These are phyloP conservation scores for Chlamydomonas sp. DNA, from an alignment of 139 green algal species.

Conservation along the genomic window DNA sequence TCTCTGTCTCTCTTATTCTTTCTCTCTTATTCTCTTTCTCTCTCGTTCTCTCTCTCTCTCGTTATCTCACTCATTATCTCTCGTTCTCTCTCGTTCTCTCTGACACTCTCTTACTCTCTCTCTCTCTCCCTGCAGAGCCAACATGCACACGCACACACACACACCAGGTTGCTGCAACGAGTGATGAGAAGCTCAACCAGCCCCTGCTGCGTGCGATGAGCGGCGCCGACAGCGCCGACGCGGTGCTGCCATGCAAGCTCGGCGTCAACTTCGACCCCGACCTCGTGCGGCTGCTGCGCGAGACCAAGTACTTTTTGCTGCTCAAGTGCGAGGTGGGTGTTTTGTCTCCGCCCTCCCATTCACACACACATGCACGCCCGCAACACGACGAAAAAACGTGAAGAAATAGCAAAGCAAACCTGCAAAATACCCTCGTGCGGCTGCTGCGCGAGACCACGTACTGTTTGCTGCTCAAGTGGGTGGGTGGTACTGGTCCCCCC, in stretches of 20 bases:
- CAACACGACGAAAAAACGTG: too few relatives aligned
- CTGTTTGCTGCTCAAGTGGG: conserved; percentile 65
- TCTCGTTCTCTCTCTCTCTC: too few relatives aligned
- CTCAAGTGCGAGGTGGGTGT: conserved; percentile 34
- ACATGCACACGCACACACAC: too few relatives aligned
- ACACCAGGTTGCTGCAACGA: conserved; percentile 45
- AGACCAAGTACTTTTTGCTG: conserved; percentile 87
- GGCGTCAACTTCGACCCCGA: conserved; percentile 84
- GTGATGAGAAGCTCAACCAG: conserved; percentile 74
- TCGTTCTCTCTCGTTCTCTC: too few relatives aligned
- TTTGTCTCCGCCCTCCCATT: too few relatives aligned
- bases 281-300: conserved; percentile 72
- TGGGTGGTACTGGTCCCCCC: too few relatives aligned
- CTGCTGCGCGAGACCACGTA: conserved; percentile 84
- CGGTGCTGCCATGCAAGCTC: conserved; percentile 20
- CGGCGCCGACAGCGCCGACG: conserved; percentile 6
- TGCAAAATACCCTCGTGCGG: conserved; percentile 48
- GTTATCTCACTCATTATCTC: too few relatives aligned
- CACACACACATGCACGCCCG: too few relatives aligned
- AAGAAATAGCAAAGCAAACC: neutral
- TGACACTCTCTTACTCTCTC: too few relatives aligned
- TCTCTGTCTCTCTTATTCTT: too few relatives aligned
- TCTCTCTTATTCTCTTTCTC: too few relatives aligned
- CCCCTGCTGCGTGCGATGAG: conserved; percentile 50
- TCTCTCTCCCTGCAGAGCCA: too few relatives aligned